Base-by-base conservation (phyloP, 768 basidiomycete species). In the Coprinopsis strossmayeri region DNA sequence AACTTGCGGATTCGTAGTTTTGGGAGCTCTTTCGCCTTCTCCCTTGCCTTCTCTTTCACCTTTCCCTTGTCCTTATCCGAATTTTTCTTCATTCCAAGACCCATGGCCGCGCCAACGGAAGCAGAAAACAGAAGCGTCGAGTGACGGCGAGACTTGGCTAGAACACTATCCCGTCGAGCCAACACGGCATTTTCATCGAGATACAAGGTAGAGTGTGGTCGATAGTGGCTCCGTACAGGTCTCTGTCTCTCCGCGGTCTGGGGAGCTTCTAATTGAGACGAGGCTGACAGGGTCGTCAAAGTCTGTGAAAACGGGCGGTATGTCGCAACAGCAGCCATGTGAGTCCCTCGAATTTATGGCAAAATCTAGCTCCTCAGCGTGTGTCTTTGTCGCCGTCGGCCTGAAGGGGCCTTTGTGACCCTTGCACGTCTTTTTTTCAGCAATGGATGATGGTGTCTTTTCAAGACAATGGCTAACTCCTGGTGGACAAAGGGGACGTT, bases 171-270 rank as follows among this genome's bases (percentile, higher is more conserved):
- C 26, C 50, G 43, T 26, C 44, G 35, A 4, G 53, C 39, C 27
- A 55, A 38, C 15, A 13, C 32, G 17, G 48, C 34, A 4, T 43
- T 30, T 20, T 53, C 46, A 3, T 65, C 62, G 10, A 61, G 49
- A 34, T 63, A 56, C 34, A 70, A 53, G 2, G 65, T 61, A 1
- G 73, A 73, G 52, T 68, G 62, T 1, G 72, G 70, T 34, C 68
- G 66, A 51, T 73, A 73, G 50, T 73, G 70, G 34, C 66, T 62
- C 23, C 49, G 52, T 12, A 53, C 48, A 11, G 54, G 53, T 17
- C 49, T 53, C 4, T 49, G 5, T 17, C 5, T 49, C 13, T 40
- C 55, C 24, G 35, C 25, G 48, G n/a, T 48, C 40, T 26, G 43
- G 44, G 2, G 27, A 7, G 4, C 45, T 47, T 47, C 40, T 5